A percentile compares a stretch with the other conserved stretches of the same genome.
phyloP scores from a whole-genome alignment of 78 protist species.

The Bigelowiella natans region DNA sequence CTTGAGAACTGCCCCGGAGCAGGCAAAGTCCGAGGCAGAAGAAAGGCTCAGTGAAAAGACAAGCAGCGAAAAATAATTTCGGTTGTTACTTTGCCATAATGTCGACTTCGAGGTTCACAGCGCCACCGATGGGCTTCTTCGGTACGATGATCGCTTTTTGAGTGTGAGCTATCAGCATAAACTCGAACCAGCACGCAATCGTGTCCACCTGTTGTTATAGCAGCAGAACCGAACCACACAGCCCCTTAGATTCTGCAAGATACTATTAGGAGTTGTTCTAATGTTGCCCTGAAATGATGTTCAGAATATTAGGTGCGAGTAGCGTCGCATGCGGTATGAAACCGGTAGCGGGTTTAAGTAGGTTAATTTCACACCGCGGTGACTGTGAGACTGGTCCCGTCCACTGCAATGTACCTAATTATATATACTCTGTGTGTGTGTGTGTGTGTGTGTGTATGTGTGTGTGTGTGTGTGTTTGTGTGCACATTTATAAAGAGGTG shows the following conservation, averaged over 20 bases:
- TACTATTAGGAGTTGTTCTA: too few species aligned
- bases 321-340: too few species aligned
- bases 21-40: too few species aligned
- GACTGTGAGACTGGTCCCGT: neutral
- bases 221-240: too few species aligned
- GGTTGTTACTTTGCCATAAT: neutral
- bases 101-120: neutral
- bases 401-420: neutral
- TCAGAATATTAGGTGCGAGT: too few species aligned
- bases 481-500: neutral
- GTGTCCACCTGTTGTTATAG: neutral
- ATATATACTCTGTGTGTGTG: neutral
- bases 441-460: neutral
- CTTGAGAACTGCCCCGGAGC: too few species aligned
- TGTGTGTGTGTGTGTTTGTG: neutral
- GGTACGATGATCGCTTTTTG: neutral
- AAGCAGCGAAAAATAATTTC: too few species aligned
- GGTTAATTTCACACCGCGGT: too few species aligned
- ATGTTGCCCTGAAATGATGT: too few species aligned
- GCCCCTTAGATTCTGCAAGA: too few species aligned
- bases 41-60: too few species aligned
- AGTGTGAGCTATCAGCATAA: neutral
- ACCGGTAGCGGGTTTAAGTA: too few species aligned
- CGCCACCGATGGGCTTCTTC: neutral
- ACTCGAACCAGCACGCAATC: neutral